Base-by-base conservation (phyloP, 169 alveolate species). In the Cryptosporidium felis region DNA sequence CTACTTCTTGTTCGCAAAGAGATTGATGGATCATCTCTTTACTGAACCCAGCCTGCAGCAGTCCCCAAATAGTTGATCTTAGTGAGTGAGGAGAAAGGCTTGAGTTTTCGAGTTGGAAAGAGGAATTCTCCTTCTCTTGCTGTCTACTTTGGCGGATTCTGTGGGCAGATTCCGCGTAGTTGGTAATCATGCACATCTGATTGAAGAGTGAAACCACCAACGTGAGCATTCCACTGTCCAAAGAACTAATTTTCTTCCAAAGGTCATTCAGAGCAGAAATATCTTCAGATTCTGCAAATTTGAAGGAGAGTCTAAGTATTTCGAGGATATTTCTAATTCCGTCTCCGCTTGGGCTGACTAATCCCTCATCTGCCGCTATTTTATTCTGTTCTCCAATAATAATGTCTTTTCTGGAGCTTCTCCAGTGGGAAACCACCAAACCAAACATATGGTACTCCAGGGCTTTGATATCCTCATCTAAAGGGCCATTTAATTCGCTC, bases 151-250 rank as follows among this genome's bases (percentile, higher is more conserved):
- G 80, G 63, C 93, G 90, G 41, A 90, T 90, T 80, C 93, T 82
- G 45, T 90, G 93, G 28, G 93, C 93, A 82, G 92, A 80, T 38
- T 90, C 93, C 0, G 93, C 93, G 80, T 88, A 90, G 45, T 90
- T 90, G 0, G 90, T 80, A 28, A 90, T 79, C 66, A 85, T 51
- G 44, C 93, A 90, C 93, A 90, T 90, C 44, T 85, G 91, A 14
- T 89, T 90, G 63, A 88, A 90, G 0, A 90, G 80, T 34, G 89
- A 82, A 4, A 90, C 93, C 53, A 90, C 90, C 10, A 90, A 81
- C 4, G 85, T 53, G 2, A 74, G 58, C 85, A 74, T 74, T 23
- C 74, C 66, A 56, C 85, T 74, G 41, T 74, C 85, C 41, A 74
- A 34, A 21, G 18, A 10, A 8, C 8, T 42, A 14, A 74, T 74